phyloP scores from a whole-genome alignment of 257 asterid species.

The Solanum chaucha region DNA sequence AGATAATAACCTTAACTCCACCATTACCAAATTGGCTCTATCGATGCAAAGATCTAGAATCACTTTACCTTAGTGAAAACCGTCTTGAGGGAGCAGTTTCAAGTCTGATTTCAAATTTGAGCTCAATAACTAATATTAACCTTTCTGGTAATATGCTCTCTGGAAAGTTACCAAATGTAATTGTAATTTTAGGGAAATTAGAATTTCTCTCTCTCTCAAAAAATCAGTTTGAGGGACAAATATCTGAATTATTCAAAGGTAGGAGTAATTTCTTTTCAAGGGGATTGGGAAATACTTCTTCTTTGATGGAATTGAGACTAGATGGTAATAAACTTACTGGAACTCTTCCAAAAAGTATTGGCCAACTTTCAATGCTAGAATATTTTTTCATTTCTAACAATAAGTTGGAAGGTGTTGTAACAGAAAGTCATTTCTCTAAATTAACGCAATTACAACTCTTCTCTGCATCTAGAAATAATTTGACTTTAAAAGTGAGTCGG shows the following conservation, averaged over 20 bases:
- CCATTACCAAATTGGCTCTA: constrained; percentile 27
- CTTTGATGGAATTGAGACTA: too few species aligned
- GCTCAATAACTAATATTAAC: constrained; percentile 3
- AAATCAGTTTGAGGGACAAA: constrained; percentile 12
- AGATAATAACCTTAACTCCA: not conserved
- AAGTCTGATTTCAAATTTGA: constrained; percentile 9
- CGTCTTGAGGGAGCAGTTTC: constrained; percentile 10
- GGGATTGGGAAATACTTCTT: not conserved
- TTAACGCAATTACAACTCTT: not conserved
- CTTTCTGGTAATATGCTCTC: not conserved
- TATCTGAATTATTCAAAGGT: constrained; percentile 11
- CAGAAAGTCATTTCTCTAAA: constrained; percentile 13
- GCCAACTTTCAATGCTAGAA: too few species aligned
- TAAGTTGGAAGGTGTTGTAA: constrained; percentile 16
- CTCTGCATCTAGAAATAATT: not conserved
- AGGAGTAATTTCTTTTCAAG: not conserved
- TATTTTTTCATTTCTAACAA: too few species aligned
- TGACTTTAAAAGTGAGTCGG: constrained; percentile 6
- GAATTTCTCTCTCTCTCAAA: not conserved
- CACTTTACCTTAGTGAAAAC: not conserved
- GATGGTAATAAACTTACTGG: too few species aligned
- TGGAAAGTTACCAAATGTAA: constrained; percentile 11
- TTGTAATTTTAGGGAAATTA: constrained; percentile 9
- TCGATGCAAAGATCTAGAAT: constrained; percentile 6
- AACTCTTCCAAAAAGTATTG: too few species aligned